These are phyloP conservation scores for Termitomyces heimii DNA, from an alignment of 768 basidiomycete species.

Conservation along the genomic window DNA sequence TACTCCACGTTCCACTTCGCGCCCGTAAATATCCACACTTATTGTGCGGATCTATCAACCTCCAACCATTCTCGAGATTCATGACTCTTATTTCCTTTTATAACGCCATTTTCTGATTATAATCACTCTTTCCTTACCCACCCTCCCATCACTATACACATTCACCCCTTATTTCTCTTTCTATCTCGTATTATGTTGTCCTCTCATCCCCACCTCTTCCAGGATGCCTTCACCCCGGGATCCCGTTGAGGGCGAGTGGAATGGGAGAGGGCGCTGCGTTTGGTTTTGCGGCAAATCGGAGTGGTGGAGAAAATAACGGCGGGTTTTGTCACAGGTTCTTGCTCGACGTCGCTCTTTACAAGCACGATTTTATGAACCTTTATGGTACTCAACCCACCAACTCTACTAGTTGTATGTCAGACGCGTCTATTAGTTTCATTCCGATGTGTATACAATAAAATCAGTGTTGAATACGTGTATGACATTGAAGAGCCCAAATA, in stretches of 20 bases:
- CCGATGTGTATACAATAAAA: slow-evolving; percentile 12
- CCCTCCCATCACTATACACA: slow-evolving; percentile 13
- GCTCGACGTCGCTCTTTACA: background rate
- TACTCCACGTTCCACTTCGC: slow-evolving; percentile 16
- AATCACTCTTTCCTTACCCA: slow-evolving; percentile 11
- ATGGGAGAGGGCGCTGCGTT: slow-evolving; percentile 70
- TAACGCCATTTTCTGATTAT: slow-evolving; percentile 5
- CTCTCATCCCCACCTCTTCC: slow-evolving; percentile 60
- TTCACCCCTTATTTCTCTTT: slow-evolving; percentile 1
- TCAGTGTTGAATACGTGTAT: slow-evolving; percentile 1
- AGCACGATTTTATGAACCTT: slow-evolving; percentile 9
- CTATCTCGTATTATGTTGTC: slow-evolving; percentile 45
- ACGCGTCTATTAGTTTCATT: slow-evolving; percentile 7
- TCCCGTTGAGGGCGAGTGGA: slow-evolving; percentile 50
- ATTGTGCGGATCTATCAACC: slow-evolving; percentile 8
- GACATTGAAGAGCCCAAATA: too few relatives aligned
- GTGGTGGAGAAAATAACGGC: slow-evolving; percentile 10
- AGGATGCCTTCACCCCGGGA: slow-evolving; percentile 20
- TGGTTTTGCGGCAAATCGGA: slow-evolving; percentile 18
- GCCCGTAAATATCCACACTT: slow-evolving; percentile 24
- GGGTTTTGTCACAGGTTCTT: background rate
- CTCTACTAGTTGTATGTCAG: slow-evolving; percentile 4
- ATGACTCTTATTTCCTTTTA: slow-evolving; percentile 13
- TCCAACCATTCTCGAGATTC: slow-evolving; percentile 12
- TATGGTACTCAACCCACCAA: slow-evolving; percentile 2